These are phyloP conservation scores for Penicillium rolfsii DNA, from an alignment of 2,329 filamentous ascomycete genomes.

Conservation along the genomic window DNA sequence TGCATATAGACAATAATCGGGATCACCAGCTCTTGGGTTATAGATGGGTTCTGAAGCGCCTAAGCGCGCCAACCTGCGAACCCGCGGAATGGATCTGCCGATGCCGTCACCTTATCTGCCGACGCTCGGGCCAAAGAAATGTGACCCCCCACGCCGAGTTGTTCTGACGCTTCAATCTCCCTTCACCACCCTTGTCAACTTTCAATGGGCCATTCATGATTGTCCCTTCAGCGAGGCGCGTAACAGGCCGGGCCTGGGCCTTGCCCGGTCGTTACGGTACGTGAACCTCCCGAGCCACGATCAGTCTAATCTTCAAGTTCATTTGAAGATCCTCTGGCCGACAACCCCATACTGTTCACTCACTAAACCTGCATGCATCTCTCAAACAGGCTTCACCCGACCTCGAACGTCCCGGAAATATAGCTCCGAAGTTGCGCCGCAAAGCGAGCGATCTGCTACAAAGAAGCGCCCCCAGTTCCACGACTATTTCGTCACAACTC, in stretches of 20 bases:
- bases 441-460: constrained; percentile 14
- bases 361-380: constrained; percentile 19
- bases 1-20: neutral
- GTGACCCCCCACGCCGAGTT: constrained; percentile 20
- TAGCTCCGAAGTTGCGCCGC: constrained; percentile 26
- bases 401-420: constrained; percentile 35
- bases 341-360: neutral
- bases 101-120: constrained; percentile 29
- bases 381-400: constrained; percentile 39
- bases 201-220: constrained; percentile 44
- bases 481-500: constrained; percentile 95
- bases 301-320: constrained; percentile 24
- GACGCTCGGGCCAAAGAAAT: constrained; percentile 28
- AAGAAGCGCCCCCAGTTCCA: constrained; percentile 67
- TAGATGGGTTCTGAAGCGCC: neutral
- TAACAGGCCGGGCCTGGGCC: constrained; percentile 46
- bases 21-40: neutral
- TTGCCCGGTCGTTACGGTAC: constrained; percentile 44
- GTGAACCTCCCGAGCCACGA: constrained; percentile 20
- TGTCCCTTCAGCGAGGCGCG: constrained; percentile 43
- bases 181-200: constrained; percentile 21
- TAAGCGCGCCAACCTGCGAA: neutral
- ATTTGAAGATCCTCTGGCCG: constrained; percentile 13
- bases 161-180: constrained; percentile 14
- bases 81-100: constrained; percentile 23